phyloP scores from a whole-genome alignment of 306 rosid species.

The Cicer pinnatifidum region DNA sequence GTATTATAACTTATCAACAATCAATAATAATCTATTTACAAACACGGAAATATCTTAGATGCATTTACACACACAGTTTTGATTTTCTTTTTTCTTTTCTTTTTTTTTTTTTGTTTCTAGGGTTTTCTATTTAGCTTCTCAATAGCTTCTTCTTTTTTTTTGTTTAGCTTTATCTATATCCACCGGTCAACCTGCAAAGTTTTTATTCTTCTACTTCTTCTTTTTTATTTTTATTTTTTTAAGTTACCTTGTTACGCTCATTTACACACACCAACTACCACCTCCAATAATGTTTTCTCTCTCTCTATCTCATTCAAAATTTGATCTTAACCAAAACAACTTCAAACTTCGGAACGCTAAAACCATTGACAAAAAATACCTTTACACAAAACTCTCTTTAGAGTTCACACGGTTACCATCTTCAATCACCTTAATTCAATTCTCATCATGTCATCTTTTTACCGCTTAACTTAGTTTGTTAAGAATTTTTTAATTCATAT shows the following conservation, averaged over 20 bases:
- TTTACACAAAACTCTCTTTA: constrained; percentile 5
- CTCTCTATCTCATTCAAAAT: constrained; percentile 52
- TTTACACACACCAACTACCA: constrained; percentile 70
- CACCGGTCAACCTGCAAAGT: constrained; percentile 66
- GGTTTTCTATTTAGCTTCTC: constrained; percentile 27
- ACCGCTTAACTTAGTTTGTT: too few relatives aligned
- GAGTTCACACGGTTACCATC: neutral
- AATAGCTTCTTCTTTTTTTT: neutral
- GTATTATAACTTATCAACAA: too few relatives aligned
- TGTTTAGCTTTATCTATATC: constrained; percentile 46
- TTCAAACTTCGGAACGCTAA: constrained; percentile 50
- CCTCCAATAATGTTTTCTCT: constrained; percentile 48
- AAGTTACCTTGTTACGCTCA: constrained; percentile 35
- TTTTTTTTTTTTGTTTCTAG: constrained; percentile 3
- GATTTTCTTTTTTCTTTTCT: neutral
- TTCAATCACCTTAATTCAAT: too few relatives aligned
- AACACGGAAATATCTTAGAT: constrained; percentile 47
- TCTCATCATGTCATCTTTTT: too few relatives aligned
- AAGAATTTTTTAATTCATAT: too few relatives aligned
- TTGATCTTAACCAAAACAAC: constrained; percentile 50
- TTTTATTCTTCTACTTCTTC: neutral
- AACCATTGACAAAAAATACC: constrained; percentile 33
- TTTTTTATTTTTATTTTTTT: neutral
- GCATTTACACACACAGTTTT: constrained; percentile 44
- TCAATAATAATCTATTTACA: constrained; percentile 38